These are phyloP conservation scores for Fusarium sp. DNA, from an alignment of 2,329 filamentous ascomycete species.

Conservation along the genomic window DNA sequence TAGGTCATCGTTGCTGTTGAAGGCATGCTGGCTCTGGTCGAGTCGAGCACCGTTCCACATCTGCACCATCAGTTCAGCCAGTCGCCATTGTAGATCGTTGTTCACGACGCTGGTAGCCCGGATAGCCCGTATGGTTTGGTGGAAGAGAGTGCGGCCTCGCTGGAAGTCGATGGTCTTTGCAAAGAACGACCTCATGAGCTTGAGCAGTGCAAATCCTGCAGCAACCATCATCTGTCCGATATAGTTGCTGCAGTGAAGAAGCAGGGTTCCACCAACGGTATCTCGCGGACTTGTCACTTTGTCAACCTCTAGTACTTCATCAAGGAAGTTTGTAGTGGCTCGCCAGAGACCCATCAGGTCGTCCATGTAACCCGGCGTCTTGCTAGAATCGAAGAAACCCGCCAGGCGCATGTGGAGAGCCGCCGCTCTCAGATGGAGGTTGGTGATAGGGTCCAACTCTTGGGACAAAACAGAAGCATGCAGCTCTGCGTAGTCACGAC, in stretches of 20 bases:
- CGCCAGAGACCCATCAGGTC: constrained; percentile 82
- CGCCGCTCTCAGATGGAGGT: constrained; percentile 77
- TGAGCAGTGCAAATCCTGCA: constrained; percentile 79
- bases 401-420: constrained; percentile 80
- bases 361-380: constrained; percentile 75
- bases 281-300: constrained; percentile 60
- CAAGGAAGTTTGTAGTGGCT: constrained; percentile 75
- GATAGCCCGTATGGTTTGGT: constrained; percentile 75
- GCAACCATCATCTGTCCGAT: constrained; percentile 89
- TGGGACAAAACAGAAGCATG: constrained; percentile 69
- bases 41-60: constrained; percentile 80
- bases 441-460: constrained; percentile 66
- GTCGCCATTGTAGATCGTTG: constrained; percentile 82
- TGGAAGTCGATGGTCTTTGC: constrained; percentile 76
- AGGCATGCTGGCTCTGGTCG: constrained; percentile 59
- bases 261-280: constrained; percentile 62
- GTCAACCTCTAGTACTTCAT: constrained; percentile 68
- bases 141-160: constrained; percentile 74
- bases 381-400: constrained; percentile 83
- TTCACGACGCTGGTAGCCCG: constrained; percentile 78
- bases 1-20: constrained; percentile 61
- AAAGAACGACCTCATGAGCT: constrained; percentile 82
- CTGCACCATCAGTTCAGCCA: constrained; percentile 87
- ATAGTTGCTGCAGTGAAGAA: constrained; percentile 78
- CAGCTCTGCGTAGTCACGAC: constrained; percentile 72